Base-by-base conservation (phyloP, 2,329 filamentous ascomycete genomes). In the Onygenales sp. region DNA sequence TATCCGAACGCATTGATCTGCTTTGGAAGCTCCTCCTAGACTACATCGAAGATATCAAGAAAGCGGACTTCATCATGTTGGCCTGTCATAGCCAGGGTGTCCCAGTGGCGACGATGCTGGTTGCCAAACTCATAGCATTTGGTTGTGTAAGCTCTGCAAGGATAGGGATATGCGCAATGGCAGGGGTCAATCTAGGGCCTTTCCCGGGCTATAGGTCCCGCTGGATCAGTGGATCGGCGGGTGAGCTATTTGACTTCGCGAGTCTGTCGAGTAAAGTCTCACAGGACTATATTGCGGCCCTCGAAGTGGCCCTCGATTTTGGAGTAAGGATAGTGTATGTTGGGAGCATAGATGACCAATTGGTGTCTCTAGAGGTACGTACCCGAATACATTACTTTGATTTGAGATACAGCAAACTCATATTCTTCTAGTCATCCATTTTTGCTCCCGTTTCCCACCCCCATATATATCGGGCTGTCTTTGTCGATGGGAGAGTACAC, bases 11-110 rank as follows among this genome's bases (percentile, higher is more conserved):
- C 6, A 89, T 97, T 1, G 87, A 94, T 56, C 87, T 94, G 40
- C 74, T 98, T 6, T 98, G 93, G 93, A 95, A 92, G 69, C 77
- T 97, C 8, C 77, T 98, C 52, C 77, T 96, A 32, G 96, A 96
- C 67, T 95, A 90, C 88, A 88, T 96, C 58, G 89, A 95, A 39
- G 85, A 92, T 58, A 86, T 98, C 34, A 84, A 88, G 50, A 81
- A 80, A 51, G 91, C 93, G 0, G 93, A 98, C 69, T 85, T 97
- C 56, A 85, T 98, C 42, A 70, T 98, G 40, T 75, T 98, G n/a
- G 89, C 89, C 2, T 95, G 90, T 56, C 93, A 98, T 68, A 95
- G 89, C 2, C 93, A 98, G 68, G 93, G 93, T 21, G 93, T 97
- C 0, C 93, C 93, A 0, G 93, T 98, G 0, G 86, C 87, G 5